Percentiles rank a stretch among this genome's conserved stretches.
phyloP scores from a whole-genome alignment of 2,329 filamentous ascomycete genomes.

The Microdochium trichocladiopsis region DNA sequence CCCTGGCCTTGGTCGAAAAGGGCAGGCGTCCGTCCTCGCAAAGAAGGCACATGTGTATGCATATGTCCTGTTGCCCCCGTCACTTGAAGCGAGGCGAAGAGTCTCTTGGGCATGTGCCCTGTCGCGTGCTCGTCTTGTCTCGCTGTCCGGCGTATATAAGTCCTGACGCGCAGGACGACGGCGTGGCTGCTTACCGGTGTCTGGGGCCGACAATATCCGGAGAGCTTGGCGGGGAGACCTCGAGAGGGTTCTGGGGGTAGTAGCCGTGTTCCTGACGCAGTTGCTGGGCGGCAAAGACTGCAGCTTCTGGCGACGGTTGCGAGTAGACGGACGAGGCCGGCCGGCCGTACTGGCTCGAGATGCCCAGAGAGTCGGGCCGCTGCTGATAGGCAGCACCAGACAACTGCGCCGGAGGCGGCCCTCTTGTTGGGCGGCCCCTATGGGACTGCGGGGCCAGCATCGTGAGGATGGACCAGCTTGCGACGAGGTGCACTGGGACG shows the following conservation, averaged over 20 bases:
- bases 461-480: neutral
- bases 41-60: no score
- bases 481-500: neutral
- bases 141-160: no score
- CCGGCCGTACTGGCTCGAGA: slow-evolving; percentile 28
- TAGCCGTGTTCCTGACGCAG: slow-evolving; percentile 12
- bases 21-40: neutral
- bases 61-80: no score
- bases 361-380: slow-evolving; percentile 18
- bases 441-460: neutral
- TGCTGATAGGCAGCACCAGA: neutral
- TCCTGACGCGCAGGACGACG: neutral
- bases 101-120: no score
- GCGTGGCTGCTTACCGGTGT: slow-evolving; percentile 30
- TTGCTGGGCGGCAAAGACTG: slow-evolving; percentile 21
- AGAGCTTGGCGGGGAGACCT: slow-evolving; percentile 51
- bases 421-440: neutral
- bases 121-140: no score
- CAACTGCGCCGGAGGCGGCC: neutral
- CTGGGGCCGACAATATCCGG: slow-evolving; percentile 34
- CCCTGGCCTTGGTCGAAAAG: neutral
- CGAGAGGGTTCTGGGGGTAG: slow-evolving; percentile 17
- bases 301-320: slow-evolving; percentile 37
- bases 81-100: neutral
- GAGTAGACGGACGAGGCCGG: slow-evolving; percentile 58